Base-by-base conservation (phyloP, 768 basidiomycete species). In the Boletus eberwhitei region DNA sequence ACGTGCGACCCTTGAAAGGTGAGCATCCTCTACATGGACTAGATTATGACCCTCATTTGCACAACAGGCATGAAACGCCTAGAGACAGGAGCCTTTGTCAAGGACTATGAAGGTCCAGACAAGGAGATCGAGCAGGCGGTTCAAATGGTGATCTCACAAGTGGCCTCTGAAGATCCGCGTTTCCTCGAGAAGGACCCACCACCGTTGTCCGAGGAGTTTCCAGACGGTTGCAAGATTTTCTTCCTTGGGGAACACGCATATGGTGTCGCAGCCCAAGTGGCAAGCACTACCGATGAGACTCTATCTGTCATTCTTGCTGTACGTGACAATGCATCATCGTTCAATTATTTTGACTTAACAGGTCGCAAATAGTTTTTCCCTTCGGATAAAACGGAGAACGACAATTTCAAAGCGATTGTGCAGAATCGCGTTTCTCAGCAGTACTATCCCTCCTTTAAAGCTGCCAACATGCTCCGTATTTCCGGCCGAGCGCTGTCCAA, bases 161-260 rank as follows among this genome's bases (percentile, higher is more conserved):
- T 98, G 36, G 77, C 79, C 12, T 91, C 88, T 5, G 93, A 98
- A 71, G 97, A 99, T 67, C 89, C 93, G 26, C 86, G 90, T 29
- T 91, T 81, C 69, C 53, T 90, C 41, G 97, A 98, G 72, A 82
- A 83, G 62, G 85, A 83, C 9, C 83, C 97, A 0, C 88, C 92
- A 1, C 85, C 91, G 0, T 72, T 98, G 31, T 78, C 84, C 0
- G 86, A 93, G 50, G 97, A 98, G 67, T 98, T 92, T 73, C 94
- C 95, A 0, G 84, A 83, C 0, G 91, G 89, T 1, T 89, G 85
- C 69, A 91, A 88, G 66, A 90, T 98, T 29, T 97, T 99, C 74
- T 98, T 98, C 84, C 79, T 98, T 8, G 95, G 96, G 16, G 88
- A 91, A 64, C 87, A 93, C 67, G 93, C 90, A 0, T 99, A 96